Conservation (phyloP, 371 early-diverging fungal genomes). For the Fennellomyces sp. region DNA sequence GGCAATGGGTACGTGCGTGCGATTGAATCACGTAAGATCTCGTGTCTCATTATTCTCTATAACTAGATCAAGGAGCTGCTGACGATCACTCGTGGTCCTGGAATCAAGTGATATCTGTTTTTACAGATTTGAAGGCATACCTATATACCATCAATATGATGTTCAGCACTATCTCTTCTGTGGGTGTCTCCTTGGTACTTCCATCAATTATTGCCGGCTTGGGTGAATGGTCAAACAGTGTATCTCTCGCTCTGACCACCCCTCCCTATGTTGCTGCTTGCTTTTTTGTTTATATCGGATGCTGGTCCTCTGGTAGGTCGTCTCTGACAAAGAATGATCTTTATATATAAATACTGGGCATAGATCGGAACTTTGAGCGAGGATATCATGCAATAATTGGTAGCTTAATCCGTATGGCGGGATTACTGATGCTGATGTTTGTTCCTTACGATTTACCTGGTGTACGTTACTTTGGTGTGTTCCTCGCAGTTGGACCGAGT, state of each 20-base stretch:
- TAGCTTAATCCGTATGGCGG: conserved; percentile 22
- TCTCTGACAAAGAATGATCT: too few species aligned
- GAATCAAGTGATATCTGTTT: conserved; percentile 34
- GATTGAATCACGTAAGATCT: too few species aligned
- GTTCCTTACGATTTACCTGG: conserved; percentile 1
- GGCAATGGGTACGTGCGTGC: conserved; percentile 28
- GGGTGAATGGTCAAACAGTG: conserved; percentile 33
- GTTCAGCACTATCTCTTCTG: conserved; percentile 28
- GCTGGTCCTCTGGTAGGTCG: conserved; percentile 36
- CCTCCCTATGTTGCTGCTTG: conserved; percentile 33
- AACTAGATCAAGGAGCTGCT: conserved; percentile 36
- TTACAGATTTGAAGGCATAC: conserved; percentile 42
- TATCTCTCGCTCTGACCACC: conserved; percentile 29
- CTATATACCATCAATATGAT: conserved; percentile 31
- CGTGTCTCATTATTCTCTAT: too few species aligned
- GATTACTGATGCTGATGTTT: conserved; percentile 31
- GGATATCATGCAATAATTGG: conserved; percentile 24
- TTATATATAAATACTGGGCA: too few species aligned
- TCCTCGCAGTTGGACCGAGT: conserved; percentile 20
- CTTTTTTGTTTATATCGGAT: conserved; percentile 18
- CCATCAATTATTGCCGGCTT: conserved; percentile 35
- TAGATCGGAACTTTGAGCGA: conserved; percentile 21
- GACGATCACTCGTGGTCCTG: conserved; percentile 46
- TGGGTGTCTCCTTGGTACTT: conserved; percentile 35
- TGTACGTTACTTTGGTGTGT: conserved; percentile 24